Base-by-base conservation (phyloP, 331 rosid species). In the Prunus yedoensis region DNA sequence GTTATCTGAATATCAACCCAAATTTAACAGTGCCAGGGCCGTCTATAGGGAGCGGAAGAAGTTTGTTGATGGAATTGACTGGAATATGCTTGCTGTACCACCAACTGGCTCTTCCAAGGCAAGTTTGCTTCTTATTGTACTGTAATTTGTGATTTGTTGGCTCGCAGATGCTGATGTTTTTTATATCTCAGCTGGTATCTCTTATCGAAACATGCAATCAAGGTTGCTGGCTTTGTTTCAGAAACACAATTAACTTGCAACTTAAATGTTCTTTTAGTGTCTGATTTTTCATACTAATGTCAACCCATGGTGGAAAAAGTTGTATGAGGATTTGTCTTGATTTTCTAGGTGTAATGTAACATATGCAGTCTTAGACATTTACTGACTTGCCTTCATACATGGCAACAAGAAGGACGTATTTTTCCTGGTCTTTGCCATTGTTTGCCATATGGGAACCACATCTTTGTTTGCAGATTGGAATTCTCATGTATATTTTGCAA, bases 51-150 rank as follows among this genome's bases (percentile, higher is more conserved):
- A 94, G 89, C 78, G 92, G 78, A 94, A 94, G 87, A 94, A 94
- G 85, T 92, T 85, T 74, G 78, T 91, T 38, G 98, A 94, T 45
- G 97, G 87, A 83, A 89, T 91, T 70, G 98, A 94, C 79, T 86
- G 89, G 91, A 94, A 92, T 77, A 85, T 90, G 91, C 97, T 94
- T 79, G 97, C 98, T 58, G 90, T 94, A 73, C 98, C 98, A 73
- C 95, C 98, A 77, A 88, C 91, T 74, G 95, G 98, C 81, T 90
- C 97, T 46, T 66, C 73, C 77, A 94, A 91, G 96, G 98, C 68
- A 87, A 83, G n/a, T 53, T 76, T 63, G 61, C 76, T 41, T 38
- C 66, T 83, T 74, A 4, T 80, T 73, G 56, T 43, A 21, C 77
- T 57, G 32, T 72, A 70, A n/a, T n/a, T 57, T 59, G 74, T 71